A percentile compares a stretch with the other conserved stretches of the same genome.
These are phyloP conservation scores for Tardiomyces depauwii DNA, from an alignment of 1,139 yeast genomes.

Conservation along the genomic window DNA sequence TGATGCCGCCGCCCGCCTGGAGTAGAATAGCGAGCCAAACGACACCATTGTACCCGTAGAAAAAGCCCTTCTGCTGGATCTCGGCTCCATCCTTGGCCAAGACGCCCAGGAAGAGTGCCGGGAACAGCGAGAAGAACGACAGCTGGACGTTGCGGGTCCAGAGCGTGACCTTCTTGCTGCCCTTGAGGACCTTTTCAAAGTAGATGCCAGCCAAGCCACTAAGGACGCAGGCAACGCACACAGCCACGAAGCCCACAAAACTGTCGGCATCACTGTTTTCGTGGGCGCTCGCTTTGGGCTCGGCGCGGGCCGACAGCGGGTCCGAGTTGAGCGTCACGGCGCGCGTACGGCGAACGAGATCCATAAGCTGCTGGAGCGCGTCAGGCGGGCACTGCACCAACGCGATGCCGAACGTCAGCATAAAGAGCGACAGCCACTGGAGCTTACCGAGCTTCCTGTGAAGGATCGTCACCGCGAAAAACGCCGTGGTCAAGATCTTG, in stretches of 20 bases:
- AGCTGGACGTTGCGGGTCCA: slow-evolving; percentile 33
- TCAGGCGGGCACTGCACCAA: slow-evolving; percentile 30
- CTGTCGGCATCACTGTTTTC: slow-evolving; percentile 17
- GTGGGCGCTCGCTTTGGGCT: slow-evolving; percentile 11
- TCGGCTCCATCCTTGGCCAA: slow-evolving; percentile 26
- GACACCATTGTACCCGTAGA: slow-evolving; percentile 29
- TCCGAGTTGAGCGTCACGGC: background rate
- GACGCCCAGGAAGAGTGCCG: slow-evolving; percentile 30
- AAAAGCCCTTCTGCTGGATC: slow-evolving; percentile 28
- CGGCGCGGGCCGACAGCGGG: slow-evolving; percentile 2
- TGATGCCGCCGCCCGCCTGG: slow-evolving; percentile 33
- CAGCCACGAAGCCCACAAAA: slow-evolving; percentile 28
- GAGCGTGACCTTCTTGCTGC: slow-evolving; percentile 23
- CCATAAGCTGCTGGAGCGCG: slow-evolving; percentile 13
- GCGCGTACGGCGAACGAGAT: slow-evolving; percentile 5
- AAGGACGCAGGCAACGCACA: slow-evolving; percentile 27
- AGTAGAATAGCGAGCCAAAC: slow-evolving; percentile 29
- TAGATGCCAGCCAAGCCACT: slow-evolving; percentile 34
- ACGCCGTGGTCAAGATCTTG: slow-evolving; percentile 33
- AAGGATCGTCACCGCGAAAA: slow-evolving; percentile 31
- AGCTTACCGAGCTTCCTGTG: slow-evolving; percentile 21
- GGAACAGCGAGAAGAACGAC: slow-evolving; percentile 30
- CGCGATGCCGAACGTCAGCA: slow-evolving; percentile 30
- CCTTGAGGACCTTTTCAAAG: slow-evolving; percentile 32
- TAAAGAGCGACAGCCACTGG: slow-evolving; percentile 29